Evolutionary conservation across 2,329 filamentous ascomycete species (phyloP).

Genomic region (Aureobasidium musti): DNA sequence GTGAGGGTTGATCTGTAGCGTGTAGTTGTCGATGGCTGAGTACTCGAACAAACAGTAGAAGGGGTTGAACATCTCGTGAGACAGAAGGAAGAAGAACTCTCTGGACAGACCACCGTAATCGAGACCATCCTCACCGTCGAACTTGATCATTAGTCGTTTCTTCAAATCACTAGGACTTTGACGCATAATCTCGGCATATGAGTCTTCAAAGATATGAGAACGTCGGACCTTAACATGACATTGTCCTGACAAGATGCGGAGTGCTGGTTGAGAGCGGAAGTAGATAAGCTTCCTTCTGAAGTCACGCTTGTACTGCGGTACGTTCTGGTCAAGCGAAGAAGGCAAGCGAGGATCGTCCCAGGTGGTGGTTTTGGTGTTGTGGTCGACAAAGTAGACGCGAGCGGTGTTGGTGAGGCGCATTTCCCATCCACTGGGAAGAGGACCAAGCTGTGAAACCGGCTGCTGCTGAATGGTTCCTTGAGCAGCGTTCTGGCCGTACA

Average conservation of each 20-base stretch:
- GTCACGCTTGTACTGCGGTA: slow-evolving; percentile 99
- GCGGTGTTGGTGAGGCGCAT: slow-evolving; percentile 99
- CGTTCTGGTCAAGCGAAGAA: slow-evolving; percentile 95
- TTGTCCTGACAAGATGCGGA: slow-evolving; percentile 92
- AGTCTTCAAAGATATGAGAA: slow-evolving; percentile 98
- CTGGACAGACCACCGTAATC: slow-evolving; percentile 97
- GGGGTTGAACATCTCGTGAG: slow-evolving; percentile 99
- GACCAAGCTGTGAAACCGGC: slow-evolving; percentile 93
- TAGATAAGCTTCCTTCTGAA: slow-evolving; percentile 98
- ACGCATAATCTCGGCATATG: slow-evolving; percentile 96
- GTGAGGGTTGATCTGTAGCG: slow-evolving; percentile 98
- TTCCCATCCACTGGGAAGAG: slow-evolving; percentile 96
- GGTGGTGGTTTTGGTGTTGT: slow-evolving; percentile 99
- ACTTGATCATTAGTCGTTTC: slow-evolving; percentile 99
- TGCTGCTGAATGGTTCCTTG: slow-evolving; percentile 89
- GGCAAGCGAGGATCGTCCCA: slow-evolving; percentile 97
- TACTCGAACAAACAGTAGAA: slow-evolving; percentile 99
- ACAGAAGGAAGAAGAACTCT: slow-evolving; percentile 99
- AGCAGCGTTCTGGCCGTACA: slow-evolving; percentile 86
- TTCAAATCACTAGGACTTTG: slow-evolving; percentile 95
- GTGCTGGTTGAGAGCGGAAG: slow-evolving; percentile 95
- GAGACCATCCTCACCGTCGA: slow-evolving; percentile 95
- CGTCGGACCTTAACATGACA: slow-evolving; percentile 97
- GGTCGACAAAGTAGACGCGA: slow-evolving; percentile 97
- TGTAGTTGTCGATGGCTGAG: slow-evolving; percentile 99